A percentile compares a stretch with the other conserved stretches of the same genome.
Evolutionary conservation across 2,329 filamentous ascomycete species (phyloP).

Genomic region (Botrytis galanthina): DNA sequence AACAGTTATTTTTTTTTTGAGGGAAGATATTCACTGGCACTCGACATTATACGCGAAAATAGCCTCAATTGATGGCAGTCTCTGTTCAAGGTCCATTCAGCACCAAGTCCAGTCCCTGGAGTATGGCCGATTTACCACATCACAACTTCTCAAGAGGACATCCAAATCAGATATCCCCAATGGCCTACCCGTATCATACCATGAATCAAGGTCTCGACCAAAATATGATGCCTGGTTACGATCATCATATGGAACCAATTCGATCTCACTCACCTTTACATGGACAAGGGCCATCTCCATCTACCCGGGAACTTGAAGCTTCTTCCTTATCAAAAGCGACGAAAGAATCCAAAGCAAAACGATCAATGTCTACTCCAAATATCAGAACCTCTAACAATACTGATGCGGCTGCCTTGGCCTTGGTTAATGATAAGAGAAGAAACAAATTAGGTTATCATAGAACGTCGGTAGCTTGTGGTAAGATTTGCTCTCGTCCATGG

Average conservation of each 20-base stretch:
- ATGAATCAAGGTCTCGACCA: constrained; percentile 32
- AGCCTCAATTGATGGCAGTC: constrained; percentile 38
- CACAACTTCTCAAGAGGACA: constrained; percentile 31
- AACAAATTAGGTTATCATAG: constrained; percentile 96
- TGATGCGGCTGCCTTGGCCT: constrained; percentile 36
- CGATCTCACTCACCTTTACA: constrained; percentile 28
- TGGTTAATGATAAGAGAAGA: constrained; percentile 63
- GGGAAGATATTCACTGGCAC: constrained; percentile 24
- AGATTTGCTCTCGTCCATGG: constrained; percentile 45
- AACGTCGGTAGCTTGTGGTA: constrained; percentile 93
- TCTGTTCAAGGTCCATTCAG: constrained; percentile 35
- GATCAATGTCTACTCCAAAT: constrained; percentile 51
- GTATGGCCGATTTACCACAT: constrained; percentile 33
- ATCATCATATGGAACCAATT: constrained; percentile 31
- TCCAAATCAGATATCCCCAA: constrained; percentile 30
- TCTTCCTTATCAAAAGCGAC: constrained; percentile 17
- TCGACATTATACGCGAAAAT: constrained; percentile 17
- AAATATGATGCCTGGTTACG: constrained; percentile 34
- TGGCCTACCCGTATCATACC: constrained; percentile 37
- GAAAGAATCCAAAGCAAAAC: constrained; percentile 42
- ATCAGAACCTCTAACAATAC: constrained; percentile 43
- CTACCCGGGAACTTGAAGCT: constrained; percentile 25
- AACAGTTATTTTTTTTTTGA: background rate
- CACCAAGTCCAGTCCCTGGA: constrained; percentile 37
- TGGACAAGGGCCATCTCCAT: constrained; percentile 29